Evolutionary conservation across 192 early-diverging fungal genomes (phyloP).

Genomic region (Phycomyces nitens): DNA sequence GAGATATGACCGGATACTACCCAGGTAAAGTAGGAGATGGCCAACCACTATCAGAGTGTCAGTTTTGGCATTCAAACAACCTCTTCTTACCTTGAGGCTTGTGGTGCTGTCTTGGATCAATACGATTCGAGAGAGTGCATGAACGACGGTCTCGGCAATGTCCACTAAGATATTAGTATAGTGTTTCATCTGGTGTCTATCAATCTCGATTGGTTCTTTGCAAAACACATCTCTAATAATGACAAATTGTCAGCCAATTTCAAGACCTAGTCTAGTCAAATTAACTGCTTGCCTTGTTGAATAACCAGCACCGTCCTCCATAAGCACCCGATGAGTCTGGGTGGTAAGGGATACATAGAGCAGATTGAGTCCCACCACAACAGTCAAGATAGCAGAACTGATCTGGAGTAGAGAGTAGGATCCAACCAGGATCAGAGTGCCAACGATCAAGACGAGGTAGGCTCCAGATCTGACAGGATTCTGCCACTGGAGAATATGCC

Average conservation of each 20-base stretch:
- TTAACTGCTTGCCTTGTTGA: neutral
- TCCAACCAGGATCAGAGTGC: conserved; percentile 14
- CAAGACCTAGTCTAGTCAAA: too few relatives aligned
- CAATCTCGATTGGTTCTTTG: conserved; percentile 13
- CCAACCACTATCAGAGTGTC: conserved; percentile 9
- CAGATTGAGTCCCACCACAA: conserved; percentile 14
- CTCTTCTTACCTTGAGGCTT: conserved; percentile 3
- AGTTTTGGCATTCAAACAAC: too few relatives aligned
- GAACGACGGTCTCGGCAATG: conserved; percentile 9
- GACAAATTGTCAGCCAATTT: neutral
- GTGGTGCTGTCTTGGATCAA: conserved; percentile 19
- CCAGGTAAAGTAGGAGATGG: conserved; percentile 14
- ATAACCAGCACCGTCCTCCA: neutral
- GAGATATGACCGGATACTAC: conserved; percentile 20
- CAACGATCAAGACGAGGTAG: neutral
- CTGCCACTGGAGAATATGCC: conserved; percentile 14
- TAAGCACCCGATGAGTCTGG: conserved; percentile 14
- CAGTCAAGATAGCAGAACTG: conserved; percentile 10
- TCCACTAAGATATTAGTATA: conserved; percentile 9
- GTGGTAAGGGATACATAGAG: conserved; percentile 17
- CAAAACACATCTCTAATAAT: conserved; percentile 5
- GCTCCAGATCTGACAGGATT: conserved; percentile 17
- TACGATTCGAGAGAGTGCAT: conserved; percentile 18
- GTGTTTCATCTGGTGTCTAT: conserved; percentile 7
- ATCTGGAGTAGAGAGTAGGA: conserved; percentile 24